Evolutionary conservation across 192 early-diverging fungal genomes (phyloP), one percentile per base, ranked within the genome.

Genomic region (Backusella morwellensis): DNA sequence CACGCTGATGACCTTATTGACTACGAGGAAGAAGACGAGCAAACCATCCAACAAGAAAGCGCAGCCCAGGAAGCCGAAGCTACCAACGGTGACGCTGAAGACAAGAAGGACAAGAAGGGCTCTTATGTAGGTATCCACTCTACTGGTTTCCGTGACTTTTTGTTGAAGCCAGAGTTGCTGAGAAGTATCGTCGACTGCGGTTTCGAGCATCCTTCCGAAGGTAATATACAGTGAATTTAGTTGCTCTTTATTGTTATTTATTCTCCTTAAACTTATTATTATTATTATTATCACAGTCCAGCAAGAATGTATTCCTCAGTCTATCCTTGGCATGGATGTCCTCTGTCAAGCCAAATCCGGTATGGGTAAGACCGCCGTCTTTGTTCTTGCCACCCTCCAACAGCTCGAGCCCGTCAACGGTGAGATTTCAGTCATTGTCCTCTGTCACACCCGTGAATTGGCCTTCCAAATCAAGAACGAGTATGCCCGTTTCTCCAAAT

Each of bases 381-480:
- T 99, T 81, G 97, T 99, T 14, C 89, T 99, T 54, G 95, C 96
- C 12, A 93, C 96, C 9, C 88, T 99, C 35, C 95, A 99, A 84
- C 96, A 99, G 85, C 89, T 97, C 72, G 95, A 95, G 75, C 89
- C 93, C 29, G 86, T 90, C 19, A 90, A 92, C 6, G 94, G 92
- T 38, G 93, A 94, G 23, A 92, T 93, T 26, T 89, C 93, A 70
- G 96, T 97, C 4, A 88, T 99, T 75, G 95, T 99, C 2, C 89
- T 99, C 74, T 99, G 97, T 86, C 97, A 99, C 86, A 98, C 97
- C 54, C 93, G 97, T 74, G 97, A 99, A 88, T 88, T 99, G 67
- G 97, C 97, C 29, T 99, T 92, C 91, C 97, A 99, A 87, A 98
- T 99, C 90, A 91, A 91, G 85, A 97, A 96, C 88, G 97, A 99